Percentiles rank a stretch among this genome's conserved stretches.
These are phyloP conservation scores for Murraya koenigii DNA, from an alignment of 345 rosid genomes.

Conservation along the genomic window DNA sequence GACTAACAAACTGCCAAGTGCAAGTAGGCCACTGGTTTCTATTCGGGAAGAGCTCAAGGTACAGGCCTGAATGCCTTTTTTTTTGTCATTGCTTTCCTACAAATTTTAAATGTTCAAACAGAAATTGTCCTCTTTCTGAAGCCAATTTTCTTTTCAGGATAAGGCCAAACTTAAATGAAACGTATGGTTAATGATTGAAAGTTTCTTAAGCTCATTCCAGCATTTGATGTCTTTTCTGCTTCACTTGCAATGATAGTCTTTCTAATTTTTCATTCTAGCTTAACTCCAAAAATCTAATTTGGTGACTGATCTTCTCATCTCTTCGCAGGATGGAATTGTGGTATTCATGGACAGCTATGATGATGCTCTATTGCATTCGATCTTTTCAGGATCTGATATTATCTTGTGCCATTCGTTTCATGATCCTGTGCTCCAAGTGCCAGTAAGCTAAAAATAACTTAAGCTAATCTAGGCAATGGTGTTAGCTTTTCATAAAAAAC, in stretches of 20 bases:
- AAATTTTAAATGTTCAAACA: conserved; percentile 1
- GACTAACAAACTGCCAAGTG: conserved; percentile 27
- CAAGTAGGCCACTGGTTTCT: conserved; percentile 30
- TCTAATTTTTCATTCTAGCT: not conserved
- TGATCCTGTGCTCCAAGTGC: conserved; percentile 62
- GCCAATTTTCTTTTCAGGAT: not conserved
- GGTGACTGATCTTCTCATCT: conserved; percentile 9
- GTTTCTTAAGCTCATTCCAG: not conserved
- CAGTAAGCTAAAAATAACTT: conserved; percentile 39
- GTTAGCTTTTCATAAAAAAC: not conserved
- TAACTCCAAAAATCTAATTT: conserved; percentile 4
- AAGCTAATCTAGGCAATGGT: not conserved
- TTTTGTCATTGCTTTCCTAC: not conserved
- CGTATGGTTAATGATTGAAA: not conserved
- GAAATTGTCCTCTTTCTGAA: not conserved
- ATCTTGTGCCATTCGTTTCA: conserved; percentile 51
- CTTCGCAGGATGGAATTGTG: conserved; percentile 42
- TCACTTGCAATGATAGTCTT: too few species aligned
- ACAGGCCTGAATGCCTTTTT: conserved; percentile 5
- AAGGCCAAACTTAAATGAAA: not conserved
- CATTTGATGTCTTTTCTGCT: not conserved
- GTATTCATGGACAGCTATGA: conserved; percentile 39
- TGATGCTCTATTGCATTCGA: conserved; percentile 50
- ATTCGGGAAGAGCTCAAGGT: conserved; percentile 50
- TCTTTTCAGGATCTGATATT: conserved; percentile 64